Conservation (phyloP, 331 rosid species). For the Malus hybrid region DNA sequence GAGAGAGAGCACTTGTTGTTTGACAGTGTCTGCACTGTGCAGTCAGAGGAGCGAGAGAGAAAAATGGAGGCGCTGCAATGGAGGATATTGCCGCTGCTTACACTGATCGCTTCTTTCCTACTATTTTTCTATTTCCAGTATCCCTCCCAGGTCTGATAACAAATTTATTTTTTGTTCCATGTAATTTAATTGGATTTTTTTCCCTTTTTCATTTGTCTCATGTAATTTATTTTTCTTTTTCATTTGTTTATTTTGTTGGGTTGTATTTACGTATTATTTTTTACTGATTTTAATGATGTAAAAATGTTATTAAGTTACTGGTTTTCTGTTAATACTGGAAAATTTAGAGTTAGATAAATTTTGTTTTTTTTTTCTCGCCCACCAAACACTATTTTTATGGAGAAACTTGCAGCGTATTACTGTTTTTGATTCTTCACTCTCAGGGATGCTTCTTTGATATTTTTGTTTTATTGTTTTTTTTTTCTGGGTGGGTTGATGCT, state of each 20-base stretch:
- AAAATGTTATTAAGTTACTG: background rate
- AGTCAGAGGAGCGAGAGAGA: background rate
- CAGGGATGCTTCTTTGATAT: too few species aligned
- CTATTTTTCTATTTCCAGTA: slow-evolving; percentile 32
- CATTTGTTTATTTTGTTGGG: background rate
- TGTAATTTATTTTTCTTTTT: too few species aligned
- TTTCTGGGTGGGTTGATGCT: background rate
- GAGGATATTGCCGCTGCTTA: slow-evolving; percentile 53
- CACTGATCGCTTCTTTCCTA: slow-evolving; percentile 38
- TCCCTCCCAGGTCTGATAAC: slow-evolving; percentile 16
- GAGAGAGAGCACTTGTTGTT: background rate
- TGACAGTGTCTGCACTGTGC: background rate
- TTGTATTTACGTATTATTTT: too few species aligned
- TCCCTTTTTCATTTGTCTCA: background rate
- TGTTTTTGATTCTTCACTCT: background rate
- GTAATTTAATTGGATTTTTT: background rate
- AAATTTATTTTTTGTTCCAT: background rate
- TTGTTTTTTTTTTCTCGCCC: background rate
- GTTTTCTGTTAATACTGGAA: background rate
- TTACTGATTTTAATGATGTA: background rate
- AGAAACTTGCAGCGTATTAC: background rate
- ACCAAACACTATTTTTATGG: background rate
- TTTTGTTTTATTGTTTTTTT: too few species aligned
- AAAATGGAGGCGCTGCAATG: slow-evolving; percentile 43
- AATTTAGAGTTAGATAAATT: too few species aligned